Base-by-base conservation (phyloP, 2,329 filamentous ascomycete genomes). In the Alternaria novae-zelandiae region DNA sequence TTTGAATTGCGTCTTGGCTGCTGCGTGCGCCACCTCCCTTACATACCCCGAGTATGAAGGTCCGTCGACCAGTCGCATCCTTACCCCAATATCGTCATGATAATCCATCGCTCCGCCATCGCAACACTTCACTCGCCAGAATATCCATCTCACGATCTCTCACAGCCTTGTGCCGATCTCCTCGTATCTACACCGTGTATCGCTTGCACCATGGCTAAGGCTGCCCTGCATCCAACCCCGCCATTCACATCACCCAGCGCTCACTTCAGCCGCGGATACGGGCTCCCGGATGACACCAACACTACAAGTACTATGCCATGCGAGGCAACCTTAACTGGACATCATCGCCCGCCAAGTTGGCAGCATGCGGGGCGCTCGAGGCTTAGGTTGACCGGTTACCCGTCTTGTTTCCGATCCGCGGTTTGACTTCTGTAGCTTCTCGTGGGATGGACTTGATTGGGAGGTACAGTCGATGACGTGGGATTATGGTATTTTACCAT, bases 281-380 rank as follows among this genome's bases (percentile, higher is more conserved):
- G 41, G 57, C 47, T 61, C 26, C 43, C 26, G 32, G n/a, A 50
- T 58, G 46, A 63, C 57, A 53, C 56, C 45, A 49, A 32, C 32
- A 63, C 50, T 51, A 57, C 36, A 51, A 25, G 43, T 45, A 21
- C 36, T 36, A 17, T 61, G 5, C 28, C 46, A 36, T 60, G 59
- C 63, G 49, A 54, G 62, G 63, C 30, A 65, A 65, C 53, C 49
- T 56, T 60, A 59, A 51, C 6, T 63, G 62, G 65, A 65, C 54
- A 67, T 67, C 61, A 61, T 54, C 30, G 13, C 17, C 51, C 49
- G 62, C 47, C 59, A 63, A 63, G 54, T 28, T 51, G 54, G 47
- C 53, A 23, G 43, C 13, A 54, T 30, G 51, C 55, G 17, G 15
- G 36, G 30, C 56, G 61, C 32, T 46, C 60, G 32, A 60, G 59